Percentiles rank a stretch among this genome's conserved stretches.
These are phyloP conservation scores for Pezicula carpinea DNA, from an alignment of 2,329 filamentous ascomycete species.

Conservation along the genomic window DNA sequence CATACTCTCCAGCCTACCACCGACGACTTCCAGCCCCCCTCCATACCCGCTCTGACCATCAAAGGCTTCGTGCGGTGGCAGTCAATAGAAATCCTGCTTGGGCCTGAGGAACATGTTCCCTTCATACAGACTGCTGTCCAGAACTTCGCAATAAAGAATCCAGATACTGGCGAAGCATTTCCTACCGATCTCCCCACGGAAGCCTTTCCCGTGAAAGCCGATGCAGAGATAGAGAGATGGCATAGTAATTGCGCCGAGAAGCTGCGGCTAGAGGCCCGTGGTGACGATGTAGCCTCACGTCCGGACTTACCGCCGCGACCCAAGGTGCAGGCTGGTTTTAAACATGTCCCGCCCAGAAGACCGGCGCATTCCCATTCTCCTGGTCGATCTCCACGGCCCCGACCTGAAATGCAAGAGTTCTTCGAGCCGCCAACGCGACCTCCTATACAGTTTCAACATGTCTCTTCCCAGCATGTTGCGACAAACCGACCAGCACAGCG, in stretches of 20 bases:
- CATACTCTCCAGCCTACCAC: slow-evolving; percentile 74
- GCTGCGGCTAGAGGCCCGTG: slow-evolving; percentile 55
- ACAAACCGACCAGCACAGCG: slow-evolving; percentile 17
- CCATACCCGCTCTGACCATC: slow-evolving; percentile 75
- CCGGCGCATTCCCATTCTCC: slow-evolving; percentile 13
- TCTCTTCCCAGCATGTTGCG: slow-evolving; percentile 19
- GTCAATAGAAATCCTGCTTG: slow-evolving; percentile 82
- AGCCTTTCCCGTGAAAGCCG: slow-evolving; percentile 68
- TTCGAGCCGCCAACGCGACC: background rate
- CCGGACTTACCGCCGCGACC: slow-evolving; percentile 24
- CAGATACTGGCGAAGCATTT: slow-evolving; percentile 66
- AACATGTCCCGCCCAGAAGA: slow-evolving; percentile 21
- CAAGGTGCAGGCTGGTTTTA: slow-evolving; percentile 21
- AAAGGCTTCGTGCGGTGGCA: slow-evolving; percentile 92
- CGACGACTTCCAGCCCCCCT: slow-evolving; percentile 68
- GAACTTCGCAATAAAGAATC: slow-evolving; percentile 71
- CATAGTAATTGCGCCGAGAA: slow-evolving; percentile 72
- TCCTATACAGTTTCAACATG: slow-evolving; percentile 10
- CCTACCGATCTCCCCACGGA: slow-evolving; percentile 51
- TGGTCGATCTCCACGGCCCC: slow-evolving; percentile 8
- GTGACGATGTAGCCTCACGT: slow-evolving; percentile 22
- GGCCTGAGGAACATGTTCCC: slow-evolving; percentile 80
- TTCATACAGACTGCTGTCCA: slow-evolving; percentile 78
- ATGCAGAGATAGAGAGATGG: slow-evolving; percentile 80
- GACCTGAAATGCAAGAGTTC: slow-evolving; percentile 7